Evolutionary conservation across 257 asterid genomes (phyloP), one percentile per base, ranked within the genome.

Genomic region (Thymus mandschuricus): DNA sequence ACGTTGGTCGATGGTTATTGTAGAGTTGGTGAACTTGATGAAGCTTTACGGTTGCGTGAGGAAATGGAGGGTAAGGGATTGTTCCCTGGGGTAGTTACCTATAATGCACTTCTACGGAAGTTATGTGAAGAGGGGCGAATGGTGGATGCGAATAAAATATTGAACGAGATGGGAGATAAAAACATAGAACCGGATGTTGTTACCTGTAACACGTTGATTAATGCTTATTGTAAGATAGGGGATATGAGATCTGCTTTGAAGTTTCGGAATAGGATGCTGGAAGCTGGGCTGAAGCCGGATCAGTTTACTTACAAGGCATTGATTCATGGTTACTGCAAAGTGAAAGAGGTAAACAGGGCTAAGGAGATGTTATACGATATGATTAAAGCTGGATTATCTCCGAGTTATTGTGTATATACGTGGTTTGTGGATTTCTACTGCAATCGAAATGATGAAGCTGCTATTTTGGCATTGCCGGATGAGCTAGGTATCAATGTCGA

Each of bases 1-100:
- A 94, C 92, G 45, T 83, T 94, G 83, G 89, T 94, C 15, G 96
- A 94, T 75, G 98, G 98, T 1, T 84, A 81, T 78, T 94, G 96
- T 66, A 79, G 98, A 76, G 84, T 55, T 44, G 87, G 87, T 71
- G 87, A 80, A 57, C 75, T 89, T 54, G 82, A 81, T 49, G 87
- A 84, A 79, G 97, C 97, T 62, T 80, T 88, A 71, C 55, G 67
- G 49, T 70, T 91, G 78, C 87, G 83, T 43, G 73, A 69, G 52
- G 71, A 62, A 69, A 94, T 94, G 96, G 90, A 85, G 85, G 87
- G 80, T 46, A 87, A 87, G 57, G 89, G 78, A 55, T 72, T 91
- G 75, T 84, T 81, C 75, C 90, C 95, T 0, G 84, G 86, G 13
- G 90, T 88, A 46, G 95, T 89, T 54, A 88, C 98, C 2, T 94